A percentile compares a stretch with the other conserved stretches of the same genome.
phyloP scores from a whole-genome alignment of 768 basidiomycete genomes.

The Boletellus ananas region DNA sequence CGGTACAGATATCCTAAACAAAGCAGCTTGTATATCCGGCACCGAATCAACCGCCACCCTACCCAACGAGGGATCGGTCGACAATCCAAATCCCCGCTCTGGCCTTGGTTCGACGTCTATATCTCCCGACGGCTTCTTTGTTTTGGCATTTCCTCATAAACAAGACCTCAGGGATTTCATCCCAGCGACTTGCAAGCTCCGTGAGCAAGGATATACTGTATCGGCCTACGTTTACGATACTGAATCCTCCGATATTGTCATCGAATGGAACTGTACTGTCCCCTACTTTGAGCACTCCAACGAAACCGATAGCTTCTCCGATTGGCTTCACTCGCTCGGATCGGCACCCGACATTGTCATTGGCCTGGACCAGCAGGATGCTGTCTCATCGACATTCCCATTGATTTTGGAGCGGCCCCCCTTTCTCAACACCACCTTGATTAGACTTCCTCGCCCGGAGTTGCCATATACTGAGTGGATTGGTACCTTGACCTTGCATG shows the following conservation, averaged over 20 bases:
- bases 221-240: slow-evolving; percentile 31
- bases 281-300: slow-evolving; percentile 16
- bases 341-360: slow-evolving; percentile 33
- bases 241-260: slow-evolving; percentile 3
- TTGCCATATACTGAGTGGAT: slow-evolving; percentile 59
- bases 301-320: slow-evolving; percentile 7
- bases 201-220: slow-evolving; percentile 28
- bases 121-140: slow-evolving; percentile 26
- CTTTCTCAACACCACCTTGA: slow-evolving; percentile 30
- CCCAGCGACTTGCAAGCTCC: slow-evolving; percentile 36
- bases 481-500: slow-evolving; percentile 48
- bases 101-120: background rate
- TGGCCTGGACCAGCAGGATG: slow-evolving; percentile 30
- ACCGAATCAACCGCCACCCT: background rate
- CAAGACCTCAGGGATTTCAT: slow-evolving; percentile 34
- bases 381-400: slow-evolving; percentile 19
- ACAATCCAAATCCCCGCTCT: background rate
- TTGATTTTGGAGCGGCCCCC: slow-evolving; percentile 18
- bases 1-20: slow-evolving; percentile 6
- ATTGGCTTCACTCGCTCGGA: slow-evolving; percentile 33
- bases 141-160: slow-evolving; percentile 33
- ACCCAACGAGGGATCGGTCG: background rate
- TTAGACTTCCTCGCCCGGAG: slow-evolving; percentile 48
- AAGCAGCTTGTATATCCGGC: background rate
- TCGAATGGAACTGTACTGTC: slow-evolving; percentile 14